Percentiles rank a stretch among this genome's conserved stretches.
Evolutionary conservation across 495 filamentous ascomycete species (phyloP).

Genomic region (Aspergillus hancockii): DNA sequence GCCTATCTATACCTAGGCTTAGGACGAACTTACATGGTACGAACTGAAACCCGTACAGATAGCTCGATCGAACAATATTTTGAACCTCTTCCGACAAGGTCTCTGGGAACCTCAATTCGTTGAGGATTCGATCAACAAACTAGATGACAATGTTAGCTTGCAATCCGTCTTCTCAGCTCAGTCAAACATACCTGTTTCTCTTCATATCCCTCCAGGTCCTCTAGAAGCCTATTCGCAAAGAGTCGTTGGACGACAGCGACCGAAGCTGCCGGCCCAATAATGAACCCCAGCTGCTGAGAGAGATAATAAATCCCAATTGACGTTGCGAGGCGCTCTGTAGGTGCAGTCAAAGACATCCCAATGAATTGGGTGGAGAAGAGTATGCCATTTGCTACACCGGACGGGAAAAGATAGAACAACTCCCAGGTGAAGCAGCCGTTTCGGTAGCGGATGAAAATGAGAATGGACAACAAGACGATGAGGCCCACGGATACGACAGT

Average conservation of each 20-base stretch:
- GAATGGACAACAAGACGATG: slow-evolving; percentile 16
- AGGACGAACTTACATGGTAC: slow-evolving; percentile 21
- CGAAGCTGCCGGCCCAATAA: slow-evolving; percentile 26
- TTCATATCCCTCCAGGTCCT: slow-evolving; percentile 11
- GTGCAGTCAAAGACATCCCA: slow-evolving; percentile 21
- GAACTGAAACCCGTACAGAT: slow-evolving; percentile 27
- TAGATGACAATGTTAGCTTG: slow-evolving; percentile 8
- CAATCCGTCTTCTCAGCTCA: neutral
- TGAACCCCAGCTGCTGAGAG: slow-evolving; percentile 36
- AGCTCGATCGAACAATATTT: slow-evolving; percentile 20
- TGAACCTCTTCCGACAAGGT: slow-evolving; percentile 16
- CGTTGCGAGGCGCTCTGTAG: slow-evolving; percentile 23
- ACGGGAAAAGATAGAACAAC: slow-evolving; percentile 20
- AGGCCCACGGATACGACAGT: slow-evolving; percentile 20
- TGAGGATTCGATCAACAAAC: slow-evolving; percentile 28
- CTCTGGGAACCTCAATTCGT: slow-evolving; percentile 21
- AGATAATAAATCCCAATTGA: slow-evolving; percentile 34
- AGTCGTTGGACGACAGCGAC: slow-evolving; percentile 21
- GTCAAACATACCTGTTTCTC: slow-evolving; percentile 9
- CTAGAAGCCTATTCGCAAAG: slow-evolving; percentile 20
- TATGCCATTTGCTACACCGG: slow-evolving; percentile 26
- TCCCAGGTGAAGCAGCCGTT: slow-evolving; percentile 23
- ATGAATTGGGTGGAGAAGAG: slow-evolving; percentile 32
- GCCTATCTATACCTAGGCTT: neutral
- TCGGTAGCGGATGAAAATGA: slow-evolving; percentile 29